phyloP scores from a whole-genome alignment of 768 basidiomycete genomes.

The Leucosporidium yakuticum region DNA sequence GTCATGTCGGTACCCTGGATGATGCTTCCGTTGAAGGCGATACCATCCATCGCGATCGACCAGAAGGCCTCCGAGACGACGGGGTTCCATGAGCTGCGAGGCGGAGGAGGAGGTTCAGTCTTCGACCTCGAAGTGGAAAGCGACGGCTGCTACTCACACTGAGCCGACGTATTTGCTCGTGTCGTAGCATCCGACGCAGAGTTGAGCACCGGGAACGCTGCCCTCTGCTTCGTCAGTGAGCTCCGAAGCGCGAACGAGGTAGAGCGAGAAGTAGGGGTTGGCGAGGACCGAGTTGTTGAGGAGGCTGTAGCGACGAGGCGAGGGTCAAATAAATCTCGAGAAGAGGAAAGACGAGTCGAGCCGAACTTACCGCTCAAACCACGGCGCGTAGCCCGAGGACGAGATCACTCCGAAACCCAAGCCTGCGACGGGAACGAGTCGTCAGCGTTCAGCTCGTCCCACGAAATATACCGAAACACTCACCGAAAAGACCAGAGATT shows the following conservation, averaged over 20 bases:
- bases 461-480: too few species aligned
- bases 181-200: slow-evolving; percentile 34
- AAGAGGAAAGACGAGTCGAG: too few species aligned
- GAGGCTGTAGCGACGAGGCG: slow-evolving; percentile 35
- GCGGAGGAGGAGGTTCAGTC: too few species aligned
- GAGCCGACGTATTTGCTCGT: slow-evolving; percentile 28
- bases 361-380: too few species aligned
- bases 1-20: slow-evolving; percentile 22
- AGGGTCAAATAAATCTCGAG: not conserved
- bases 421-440: too few species aligned
- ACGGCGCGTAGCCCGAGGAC: too few species aligned
- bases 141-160: not conserved
- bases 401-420: too few species aligned
- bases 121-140: too few species aligned
- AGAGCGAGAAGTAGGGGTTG: slow-evolving; percentile 31
- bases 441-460: too few species aligned
- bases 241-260: slow-evolving; percentile 32
- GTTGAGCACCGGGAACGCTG: slow-evolving; percentile 29
- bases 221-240: slow-evolving; percentile 12
- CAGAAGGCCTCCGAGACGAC: slow-evolving; percentile 25
- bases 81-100: slow-evolving; percentile 7
- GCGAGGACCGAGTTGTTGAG: slow-evolving; percentile 20
- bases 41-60: slow-evolving; percentile 17
- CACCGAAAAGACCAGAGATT: too few species aligned
- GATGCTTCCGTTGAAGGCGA: slow-evolving; percentile 18